Evolutionary conservation across 2,329 filamentous ascomycete genomes (phyloP).

Genomic region (Diplodia mutila): DNA sequence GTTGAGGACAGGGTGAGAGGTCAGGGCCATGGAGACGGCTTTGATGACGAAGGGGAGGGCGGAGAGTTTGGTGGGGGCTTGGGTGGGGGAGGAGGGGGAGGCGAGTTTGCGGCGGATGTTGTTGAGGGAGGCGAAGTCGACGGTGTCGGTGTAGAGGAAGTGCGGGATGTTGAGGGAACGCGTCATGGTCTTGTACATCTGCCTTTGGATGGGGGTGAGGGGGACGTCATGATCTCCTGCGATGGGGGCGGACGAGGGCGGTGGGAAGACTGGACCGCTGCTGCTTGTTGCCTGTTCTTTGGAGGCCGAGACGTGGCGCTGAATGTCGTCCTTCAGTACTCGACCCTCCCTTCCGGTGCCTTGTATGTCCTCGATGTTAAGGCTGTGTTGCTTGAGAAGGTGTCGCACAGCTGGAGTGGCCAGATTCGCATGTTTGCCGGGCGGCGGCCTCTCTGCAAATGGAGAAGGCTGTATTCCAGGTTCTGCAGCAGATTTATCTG

Average conservation of each 20-base stretch:
- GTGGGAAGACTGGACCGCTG: slow-evolving; percentile 32
- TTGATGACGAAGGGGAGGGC: slow-evolving; percentile 96
- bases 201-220: slow-evolving; percentile 78
- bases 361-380: slow-evolving; percentile 76
- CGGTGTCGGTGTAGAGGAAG: slow-evolving; percentile 90
- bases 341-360: slow-evolving; percentile 91
- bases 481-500: slow-evolving; percentile 16
- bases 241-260: slow-evolving; percentile 40
- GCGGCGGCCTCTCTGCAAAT: slow-evolving; percentile 33
- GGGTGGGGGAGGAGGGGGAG: slow-evolving; percentile 36
- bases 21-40: slow-evolving; percentile 82
- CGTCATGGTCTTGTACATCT: slow-evolving; percentile 99
- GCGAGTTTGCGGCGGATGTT: slow-evolving; percentile 69
- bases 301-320: slow-evolving; percentile 59
- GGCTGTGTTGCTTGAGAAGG: slow-evolving; percentile 75
- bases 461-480: neutral
- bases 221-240: slow-evolving; percentile 67
- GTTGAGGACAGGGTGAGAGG: slow-evolving; percentile 84
- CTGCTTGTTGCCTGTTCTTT: slow-evolving; percentile 29
- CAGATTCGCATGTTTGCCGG: slow-evolving; percentile 71
- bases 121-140: slow-evolving; percentile 78
- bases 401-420: slow-evolving; percentile 93
- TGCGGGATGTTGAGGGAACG: slow-evolving; percentile 88
- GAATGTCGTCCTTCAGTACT: slow-evolving; percentile 90
- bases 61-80: slow-evolving; percentile 60